phyloP scores from a whole-genome alignment of 73 alveolate species.

The Uronychia binucleata region DNA sequence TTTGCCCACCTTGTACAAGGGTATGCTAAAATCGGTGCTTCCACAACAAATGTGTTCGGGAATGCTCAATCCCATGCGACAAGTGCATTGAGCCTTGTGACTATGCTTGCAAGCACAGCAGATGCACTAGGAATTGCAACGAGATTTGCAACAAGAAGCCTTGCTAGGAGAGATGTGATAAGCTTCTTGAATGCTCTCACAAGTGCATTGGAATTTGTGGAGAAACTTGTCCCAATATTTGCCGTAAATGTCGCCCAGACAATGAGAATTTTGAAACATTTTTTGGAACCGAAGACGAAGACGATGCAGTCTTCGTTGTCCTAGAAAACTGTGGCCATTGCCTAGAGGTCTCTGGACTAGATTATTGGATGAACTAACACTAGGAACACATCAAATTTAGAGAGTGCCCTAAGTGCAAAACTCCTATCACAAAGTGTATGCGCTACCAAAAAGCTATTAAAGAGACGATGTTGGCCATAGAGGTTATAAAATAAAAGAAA shows the following conservation, averaged over 20 bases:
- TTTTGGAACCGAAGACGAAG: slow-evolving; percentile 21
- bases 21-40: background rate
- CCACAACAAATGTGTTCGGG: background rate
- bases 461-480: too few relatives aligned
- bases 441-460: too few relatives aligned
- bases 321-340: slow-evolving; percentile 18
- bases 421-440: too few relatives aligned
- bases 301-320: slow-evolving; percentile 1
- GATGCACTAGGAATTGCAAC: slow-evolving; percentile 58
- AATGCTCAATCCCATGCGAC: slow-evolving; percentile 8
- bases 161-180: slow-evolving; percentile 57
- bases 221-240: slow-evolving; percentile 72
- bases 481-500: too few relatives aligned
- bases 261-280: slow-evolving; percentile 24
- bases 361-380: background rate
- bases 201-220: slow-evolving; percentile 80
- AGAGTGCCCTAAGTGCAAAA: too few relatives aligned
- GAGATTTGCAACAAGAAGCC: slow-evolving; percentile 59
- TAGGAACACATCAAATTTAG: too few relatives aligned
- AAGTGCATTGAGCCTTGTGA: slow-evolving; percentile 12
- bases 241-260: slow-evolving; percentile 56
- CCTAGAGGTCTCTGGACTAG: background rate
- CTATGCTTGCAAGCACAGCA: slow-evolving; percentile 13
- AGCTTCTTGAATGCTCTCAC: slow-evolving; percentile 69
- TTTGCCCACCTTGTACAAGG: slow-evolving; percentile 4